A percentile compares a stretch with the other conserved stretches of the same genome.
These are phyloP conservation scores for Austroboletus rostrupii DNA, from an alignment of 1,284 basidiomycete species.

Conservation along the genomic window DNA sequence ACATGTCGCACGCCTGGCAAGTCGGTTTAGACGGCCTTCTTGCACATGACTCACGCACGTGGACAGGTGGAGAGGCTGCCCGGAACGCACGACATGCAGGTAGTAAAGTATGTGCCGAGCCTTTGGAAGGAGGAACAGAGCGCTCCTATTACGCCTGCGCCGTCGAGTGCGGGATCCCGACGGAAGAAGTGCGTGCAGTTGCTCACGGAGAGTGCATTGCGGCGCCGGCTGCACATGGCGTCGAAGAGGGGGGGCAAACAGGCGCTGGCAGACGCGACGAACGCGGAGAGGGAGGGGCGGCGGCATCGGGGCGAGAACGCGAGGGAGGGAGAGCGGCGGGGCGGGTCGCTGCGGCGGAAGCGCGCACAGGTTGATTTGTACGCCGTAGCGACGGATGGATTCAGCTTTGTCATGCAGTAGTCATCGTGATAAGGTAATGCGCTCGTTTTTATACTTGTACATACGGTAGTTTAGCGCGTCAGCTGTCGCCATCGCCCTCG, in stretches of 20 bases:
- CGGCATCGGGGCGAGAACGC: background rate
- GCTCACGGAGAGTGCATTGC: conserved; percentile 21
- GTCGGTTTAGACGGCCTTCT: conserved; percentile 1
- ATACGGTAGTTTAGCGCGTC: too few species aligned
- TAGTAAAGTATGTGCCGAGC: conserved; percentile 20
- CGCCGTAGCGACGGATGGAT: conserved; percentile 10
- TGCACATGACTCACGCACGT: background rate
- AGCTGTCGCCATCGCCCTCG: background rate
- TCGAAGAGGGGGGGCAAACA: conserved; percentile 1
- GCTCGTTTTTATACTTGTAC: too few species aligned
- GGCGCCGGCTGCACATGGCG: conserved; percentile 17
- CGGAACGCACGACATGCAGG: conserved; percentile 17
- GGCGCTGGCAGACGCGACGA: conserved; percentile 20
- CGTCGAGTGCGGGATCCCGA: background rate
- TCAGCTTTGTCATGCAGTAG: conserved; percentile 11
- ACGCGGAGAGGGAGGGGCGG: background rate
- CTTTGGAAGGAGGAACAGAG: conserved; percentile 20
- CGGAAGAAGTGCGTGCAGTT: conserved; percentile 21
- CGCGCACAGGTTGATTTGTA: conserved; percentile 16
- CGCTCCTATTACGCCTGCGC: background rate
- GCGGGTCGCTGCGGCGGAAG: conserved; percentile 8
- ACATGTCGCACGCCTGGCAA: conserved; percentile 20
- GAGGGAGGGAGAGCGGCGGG: conserved; percentile 4
- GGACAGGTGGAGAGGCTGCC: conserved; percentile 17
- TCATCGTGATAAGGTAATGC: background rate